Conservation (phyloP, 2,329 filamentous ascomycete genomes). For the Xylariaceae sp. region DNA sequence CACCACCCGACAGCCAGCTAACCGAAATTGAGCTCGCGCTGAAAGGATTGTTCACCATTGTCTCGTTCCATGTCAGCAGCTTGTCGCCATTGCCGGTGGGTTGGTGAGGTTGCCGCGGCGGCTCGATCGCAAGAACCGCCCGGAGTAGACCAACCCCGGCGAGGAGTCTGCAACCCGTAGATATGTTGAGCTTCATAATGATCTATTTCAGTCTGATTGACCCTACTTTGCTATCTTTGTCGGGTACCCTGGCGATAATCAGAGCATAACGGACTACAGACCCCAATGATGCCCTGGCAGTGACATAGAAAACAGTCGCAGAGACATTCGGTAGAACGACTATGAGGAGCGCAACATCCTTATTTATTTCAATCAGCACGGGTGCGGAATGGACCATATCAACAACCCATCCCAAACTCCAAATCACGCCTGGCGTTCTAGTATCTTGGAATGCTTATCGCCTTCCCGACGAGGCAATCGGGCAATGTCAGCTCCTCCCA, state of each 20-base stretch:
- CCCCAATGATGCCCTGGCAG: too few species aligned
- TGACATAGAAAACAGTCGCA: too few species aligned
- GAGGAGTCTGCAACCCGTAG: constrained; percentile 6
- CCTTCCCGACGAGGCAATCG: constrained; percentile 7
- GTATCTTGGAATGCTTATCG: constrained; percentile 2
- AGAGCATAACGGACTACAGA: too few species aligned
- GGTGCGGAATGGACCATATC: background rate
- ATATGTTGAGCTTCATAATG: constrained; percentile 14
- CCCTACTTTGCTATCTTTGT: too few species aligned
- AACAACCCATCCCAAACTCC: constrained; percentile 1
- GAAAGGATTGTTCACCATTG: constrained; percentile 43
- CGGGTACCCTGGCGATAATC: too few species aligned
- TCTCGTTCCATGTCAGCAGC: constrained; percentile 58
- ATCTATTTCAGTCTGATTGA: background rate
- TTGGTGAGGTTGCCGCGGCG: constrained; percentile 48
- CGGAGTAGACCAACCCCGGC: constrained; percentile 14
- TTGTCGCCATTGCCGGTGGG: constrained; percentile 53
- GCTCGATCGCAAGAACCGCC: constrained; percentile 37
- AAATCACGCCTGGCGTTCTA: constrained; percentile 4
- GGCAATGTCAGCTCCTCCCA: constrained; percentile 5
- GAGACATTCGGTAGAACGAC: too few species aligned
- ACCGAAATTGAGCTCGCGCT: constrained; percentile 43
- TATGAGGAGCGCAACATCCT: too few species aligned
- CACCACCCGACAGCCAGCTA: constrained; percentile 53
- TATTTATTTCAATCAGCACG: too few species aligned